Base-by-base conservation (phyloP, 192 early-diverging fungal species). In the Coemansia javaensis region DNA sequence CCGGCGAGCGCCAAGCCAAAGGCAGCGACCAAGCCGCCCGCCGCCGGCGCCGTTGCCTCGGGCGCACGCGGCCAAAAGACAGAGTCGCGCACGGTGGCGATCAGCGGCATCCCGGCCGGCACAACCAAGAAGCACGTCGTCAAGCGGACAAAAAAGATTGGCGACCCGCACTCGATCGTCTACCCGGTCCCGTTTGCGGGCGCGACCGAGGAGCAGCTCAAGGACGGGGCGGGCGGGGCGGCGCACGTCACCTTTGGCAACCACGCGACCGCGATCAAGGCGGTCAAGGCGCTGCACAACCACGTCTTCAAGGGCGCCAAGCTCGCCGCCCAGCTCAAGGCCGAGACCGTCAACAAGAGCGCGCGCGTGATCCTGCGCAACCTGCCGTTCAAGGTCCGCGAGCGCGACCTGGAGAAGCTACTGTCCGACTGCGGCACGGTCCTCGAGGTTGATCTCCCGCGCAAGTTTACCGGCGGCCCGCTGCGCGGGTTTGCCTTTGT, bases 401-500 rank as follows among this genome's bases (percentile, higher is more conserved):
- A 87, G 49, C 45, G 43, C 17, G 81, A 93, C 35, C 70, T 93
- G 9, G 65, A 77, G 36, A 75, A 71, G 22, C 52, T 81, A 3
- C 90, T 94, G 63, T 67, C 66, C 20, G 63, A 78, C 6, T 75
- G 77, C 51, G 91, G 91, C 15, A 84, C 68, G 8, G 80, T 94
- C 7, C 75, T 79, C 17, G 79, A 85, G 14, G 74, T 89, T 28
- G 79, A 78, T 25, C 58, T 95, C 38, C 91, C 92, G 2, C 79
- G 80, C 53, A 89, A 86, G 47, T 82, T 63, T 24, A 79, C 70
- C 3, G 82, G 83, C 30, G 89, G 90, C 22, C 89, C 86, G 23
- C 58, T 89, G 15, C 72, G 80, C 25, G 94, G 94, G 4, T 94
- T 95, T 80, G 94, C 82, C 13, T 96, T 96, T 71, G 82, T 97